Conservation (phyloP, 805 yeast genomes). For the Yarrowia bubula region DNA sequence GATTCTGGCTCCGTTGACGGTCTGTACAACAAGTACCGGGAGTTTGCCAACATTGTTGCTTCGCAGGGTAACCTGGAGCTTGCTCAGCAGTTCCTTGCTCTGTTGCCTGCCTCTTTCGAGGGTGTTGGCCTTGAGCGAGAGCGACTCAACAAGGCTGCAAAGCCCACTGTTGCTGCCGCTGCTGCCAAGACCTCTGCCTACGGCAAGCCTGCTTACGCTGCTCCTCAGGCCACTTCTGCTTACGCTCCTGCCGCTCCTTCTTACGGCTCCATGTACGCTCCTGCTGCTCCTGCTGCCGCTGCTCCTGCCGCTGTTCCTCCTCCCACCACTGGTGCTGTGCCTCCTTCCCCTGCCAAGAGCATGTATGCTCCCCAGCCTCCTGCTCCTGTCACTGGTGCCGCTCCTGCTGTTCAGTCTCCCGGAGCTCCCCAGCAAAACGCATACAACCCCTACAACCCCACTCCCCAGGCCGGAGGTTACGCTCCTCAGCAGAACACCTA, state of each 20-base stretch:
- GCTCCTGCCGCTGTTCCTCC: conserved; percentile 25
- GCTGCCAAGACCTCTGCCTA: conserved; percentile 21
- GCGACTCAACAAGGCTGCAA: conserved; percentile 69
- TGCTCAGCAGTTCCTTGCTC: conserved; percentile 65
- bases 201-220: conserved; percentile 26
- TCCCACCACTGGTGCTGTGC: not conserved
- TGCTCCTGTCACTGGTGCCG: conserved; percentile 25
- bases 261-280: conserved; percentile 17
- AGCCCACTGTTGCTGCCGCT: conserved; percentile 36
- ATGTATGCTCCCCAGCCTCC: conserved; percentile 30
- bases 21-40: conserved; percentile 64
- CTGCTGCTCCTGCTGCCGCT: conserved; percentile 29
- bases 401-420: conserved; percentile 30
- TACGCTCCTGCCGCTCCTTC: conserved; percentile 27
- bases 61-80: conserved; percentile 80
- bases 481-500: conserved; percentile 31
- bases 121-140: conserved; percentile 79
- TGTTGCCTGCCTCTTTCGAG: conserved; percentile 71
- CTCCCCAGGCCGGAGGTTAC: conserved; percentile 24
- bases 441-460: conserved; percentile 27
- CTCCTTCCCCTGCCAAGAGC: conserved; percentile 28
- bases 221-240: conserved; percentile 25
- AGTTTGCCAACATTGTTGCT: conserved; percentile 76
- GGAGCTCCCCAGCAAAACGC: conserved; percentile 14
- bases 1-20: conserved; percentile 31